Base-by-base conservation (phyloP, 2,329 filamentous ascomycete genomes). In the Xylaria sp. region DNA sequence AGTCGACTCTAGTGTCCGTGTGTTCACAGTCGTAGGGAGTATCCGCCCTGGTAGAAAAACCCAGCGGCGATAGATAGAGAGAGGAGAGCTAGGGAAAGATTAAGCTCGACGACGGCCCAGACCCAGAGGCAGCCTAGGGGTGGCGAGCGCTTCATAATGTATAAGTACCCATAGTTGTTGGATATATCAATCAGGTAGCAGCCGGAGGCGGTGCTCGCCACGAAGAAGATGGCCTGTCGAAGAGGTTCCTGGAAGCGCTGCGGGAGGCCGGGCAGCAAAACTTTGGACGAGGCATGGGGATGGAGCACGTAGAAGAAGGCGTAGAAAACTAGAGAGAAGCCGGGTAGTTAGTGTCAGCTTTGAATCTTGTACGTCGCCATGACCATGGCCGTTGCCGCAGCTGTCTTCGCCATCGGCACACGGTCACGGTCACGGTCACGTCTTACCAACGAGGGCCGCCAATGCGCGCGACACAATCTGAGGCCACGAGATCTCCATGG, bases 121-220 rank as follows among this genome's bases (percentile, higher is more conserved):
- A 98, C 87, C 94, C 95, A 98, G 20, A 98, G 80, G 49, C 93
- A 95, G 0, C 94, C 96, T 15, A 98, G 80, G 5, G 94, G 90
- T n/a, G 96, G 96, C 0, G 94, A 92, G 71, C 89, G 90, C 83
- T 97, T 97, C 93, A 98, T 94, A 23, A 97, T 90, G 7, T 92
- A 92, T 74, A 97, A 89, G 76, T 98, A 98, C 4, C 91, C 89
- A 72, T 90, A 88, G 36, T 84, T 86, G 76, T 98, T 98, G 31
- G 92, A 94, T 62, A 94, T 89, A 73, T 92, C 85, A 58, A 98
- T 90, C 71, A 98, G 84, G 79, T 94, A 94, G 80, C 90, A 93
- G 1, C 96, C 96, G 0, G 89, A 83, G 10, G 77, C 79, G 8
- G 91, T 80, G 72, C 91, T 89, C 28, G 86, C 82, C 18, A 76